Evolutionary conservation across 495 filamentous ascomycete species (phyloP).

Genomic region (Penicillium crystallinum): DNA sequence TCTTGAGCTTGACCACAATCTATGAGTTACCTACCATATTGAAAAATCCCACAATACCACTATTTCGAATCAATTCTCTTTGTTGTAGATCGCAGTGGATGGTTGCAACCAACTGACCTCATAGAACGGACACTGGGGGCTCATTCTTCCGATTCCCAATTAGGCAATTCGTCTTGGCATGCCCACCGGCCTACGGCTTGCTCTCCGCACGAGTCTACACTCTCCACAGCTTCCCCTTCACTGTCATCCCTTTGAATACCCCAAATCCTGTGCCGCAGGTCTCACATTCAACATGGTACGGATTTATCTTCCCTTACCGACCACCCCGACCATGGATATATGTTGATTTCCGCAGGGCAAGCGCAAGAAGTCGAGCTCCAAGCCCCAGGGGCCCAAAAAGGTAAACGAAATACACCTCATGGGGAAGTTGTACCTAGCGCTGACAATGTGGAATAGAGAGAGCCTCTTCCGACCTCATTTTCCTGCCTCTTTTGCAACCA

Average conservation of each 20-base stretch:
- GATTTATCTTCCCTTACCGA: background rate
- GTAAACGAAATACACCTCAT: slow-evolving; percentile 35
- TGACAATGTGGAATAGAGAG: slow-evolving; percentile 50
- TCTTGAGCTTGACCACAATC: background rate
- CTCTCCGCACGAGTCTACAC: slow-evolving; percentile 15
- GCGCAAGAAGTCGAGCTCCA: slow-evolving; percentile 87
- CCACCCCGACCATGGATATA: background rate
- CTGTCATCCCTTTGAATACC: background rate
- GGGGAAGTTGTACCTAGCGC: background rate
- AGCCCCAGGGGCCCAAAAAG: slow-evolving; percentile 80
- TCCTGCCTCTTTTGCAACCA: slow-evolving; percentile 99
- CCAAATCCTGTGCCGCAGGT: background rate
- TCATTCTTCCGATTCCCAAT: slow-evolving; percentile 12
- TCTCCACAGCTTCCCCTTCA: slow-evolving; percentile 7
- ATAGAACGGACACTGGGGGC: background rate
- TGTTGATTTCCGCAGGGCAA: slow-evolving; percentile 60
- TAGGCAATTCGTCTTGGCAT: slow-evolving; percentile 1
- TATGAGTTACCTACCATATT: background rate
- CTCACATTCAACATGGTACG: slow-evolving; percentile 15
- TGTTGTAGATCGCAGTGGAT: background rate
- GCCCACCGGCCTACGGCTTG: background rate
- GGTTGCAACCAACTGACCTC: slow-evolving; percentile 4
- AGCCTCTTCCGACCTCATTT: slow-evolving; percentile 82
- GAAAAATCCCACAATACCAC: background rate
- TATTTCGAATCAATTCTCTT: background rate